Percentiles rank a stretch among this genome's conserved stretches.
These are phyloP conservation scores for Tetrapisispora pingtungensis DNA, from an alignment of 805 yeast genomes.

Conservation along the genomic window DNA sequence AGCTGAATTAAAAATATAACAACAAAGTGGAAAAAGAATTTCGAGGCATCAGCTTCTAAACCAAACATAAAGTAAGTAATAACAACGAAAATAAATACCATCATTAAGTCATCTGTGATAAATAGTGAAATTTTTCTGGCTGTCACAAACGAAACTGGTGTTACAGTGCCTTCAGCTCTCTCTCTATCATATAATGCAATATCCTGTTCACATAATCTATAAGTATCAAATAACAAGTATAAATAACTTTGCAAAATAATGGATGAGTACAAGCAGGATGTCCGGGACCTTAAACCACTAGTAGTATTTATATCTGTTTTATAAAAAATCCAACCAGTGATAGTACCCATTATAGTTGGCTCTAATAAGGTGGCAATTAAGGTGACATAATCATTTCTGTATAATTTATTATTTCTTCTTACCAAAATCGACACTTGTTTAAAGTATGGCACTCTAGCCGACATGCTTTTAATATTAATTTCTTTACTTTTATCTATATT, in stretches of 20 bases:
- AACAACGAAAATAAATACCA: conserved; percentile 47
- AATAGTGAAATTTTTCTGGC: conserved; percentile 59
- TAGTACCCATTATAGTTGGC: conserved; percentile 45
- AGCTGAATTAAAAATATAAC: conserved; percentile 47
- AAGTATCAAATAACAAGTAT: conserved; percentile 47
- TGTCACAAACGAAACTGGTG: conserved; percentile 55
- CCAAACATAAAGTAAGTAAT: conserved; percentile 76
- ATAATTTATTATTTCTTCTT: conserved; percentile 37
- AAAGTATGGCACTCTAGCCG: conserved; percentile 31
- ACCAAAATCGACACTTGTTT: conserved; percentile 38
- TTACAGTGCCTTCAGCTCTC: conserved; percentile 56
- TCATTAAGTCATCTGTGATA: conserved; percentile 57
- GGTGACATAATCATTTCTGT: conserved; percentile 44
- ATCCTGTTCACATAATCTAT: conserved; percentile 46
- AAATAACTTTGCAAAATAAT: conserved; percentile 47
- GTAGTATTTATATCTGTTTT: conserved; percentile 34
- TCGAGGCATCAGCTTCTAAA: conserved; percentile 37
- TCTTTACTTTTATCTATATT: conserved; percentile 9
- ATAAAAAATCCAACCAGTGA: conserved; percentile 71
- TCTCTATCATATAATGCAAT: conserved; percentile 55
- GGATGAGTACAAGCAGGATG: conserved; percentile 44
- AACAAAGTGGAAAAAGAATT: conserved; percentile 56
- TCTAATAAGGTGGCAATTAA: conserved; percentile 34
- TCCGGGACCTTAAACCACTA: conserved; percentile 56
- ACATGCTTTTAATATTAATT: conserved; percentile 18